phyloP scores from a whole-genome alignment of 2,329 filamentous ascomycete species.

The Hypoxylon sp. region DNA sequence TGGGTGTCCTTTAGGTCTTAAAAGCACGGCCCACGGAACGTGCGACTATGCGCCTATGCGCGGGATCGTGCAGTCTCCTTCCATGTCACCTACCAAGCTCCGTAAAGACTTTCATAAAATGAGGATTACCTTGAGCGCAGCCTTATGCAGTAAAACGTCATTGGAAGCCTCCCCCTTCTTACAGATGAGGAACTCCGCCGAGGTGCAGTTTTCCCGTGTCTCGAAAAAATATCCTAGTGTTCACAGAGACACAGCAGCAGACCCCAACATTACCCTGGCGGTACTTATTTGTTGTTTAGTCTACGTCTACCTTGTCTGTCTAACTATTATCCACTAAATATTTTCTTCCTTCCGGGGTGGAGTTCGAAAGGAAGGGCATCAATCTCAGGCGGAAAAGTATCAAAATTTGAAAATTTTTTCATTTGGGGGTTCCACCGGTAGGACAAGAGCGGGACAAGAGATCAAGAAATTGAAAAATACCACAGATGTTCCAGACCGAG shows the following conservation, averaged over 20 bases:
- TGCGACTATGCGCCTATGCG: constrained; percentile 28
- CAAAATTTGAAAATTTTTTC: constrained; percentile 12
- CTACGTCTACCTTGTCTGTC: background rate
- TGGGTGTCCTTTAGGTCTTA: background rate
- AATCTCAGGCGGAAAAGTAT: constrained; percentile 23
- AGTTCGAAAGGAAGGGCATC: constrained; percentile 21
- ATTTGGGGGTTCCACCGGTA: constrained; percentile 40
- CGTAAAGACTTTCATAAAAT: constrained; percentile 16
- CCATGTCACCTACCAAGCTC: constrained; percentile 13
- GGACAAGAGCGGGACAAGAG: constrained; percentile 30
- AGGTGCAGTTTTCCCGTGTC: constrained; percentile 33
- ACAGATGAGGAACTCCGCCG: constrained; percentile 31
- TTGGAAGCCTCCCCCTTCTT: constrained; percentile 29
- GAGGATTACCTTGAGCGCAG: constrained; percentile 30
- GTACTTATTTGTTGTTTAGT: background rate
- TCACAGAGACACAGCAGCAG: constrained; percentile 16
- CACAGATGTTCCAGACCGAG: constrained; percentile 40
- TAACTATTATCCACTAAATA: constrained; percentile 23
- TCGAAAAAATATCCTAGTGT: constrained; percentile 10
- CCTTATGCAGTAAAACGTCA: constrained; percentile 34
- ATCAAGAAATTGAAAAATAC: constrained; percentile 36
- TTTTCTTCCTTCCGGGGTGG: constrained; percentile 11
- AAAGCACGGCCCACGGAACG: constrained; percentile 19
- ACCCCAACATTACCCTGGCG: constrained; percentile 6
- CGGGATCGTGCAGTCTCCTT: constrained; percentile 11